These are phyloP conservation scores for Cytauxzoon felis DNA, from an alignment of 169 alveolate genomes.

Conservation along the genomic window DNA sequence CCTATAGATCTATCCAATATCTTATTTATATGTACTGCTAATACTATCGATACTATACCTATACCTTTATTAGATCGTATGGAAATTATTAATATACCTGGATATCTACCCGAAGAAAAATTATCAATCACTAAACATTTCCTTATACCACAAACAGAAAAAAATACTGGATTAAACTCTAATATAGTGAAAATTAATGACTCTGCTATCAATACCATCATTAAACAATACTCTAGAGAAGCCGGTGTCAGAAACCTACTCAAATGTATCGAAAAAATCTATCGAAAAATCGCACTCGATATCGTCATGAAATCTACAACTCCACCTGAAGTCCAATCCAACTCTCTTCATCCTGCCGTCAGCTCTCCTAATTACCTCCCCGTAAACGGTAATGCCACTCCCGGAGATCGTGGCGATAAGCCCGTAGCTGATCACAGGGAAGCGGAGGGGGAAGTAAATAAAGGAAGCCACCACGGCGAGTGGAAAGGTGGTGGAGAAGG, in stretches of 20 bases:
- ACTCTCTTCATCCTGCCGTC: no score
- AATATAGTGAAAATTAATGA: slow-evolving; percentile 49
- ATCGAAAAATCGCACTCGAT: slow-evolving; percentile 82
- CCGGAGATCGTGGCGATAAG: no score
- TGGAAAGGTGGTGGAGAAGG: no score
- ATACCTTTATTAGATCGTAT: slow-evolving; percentile 89
- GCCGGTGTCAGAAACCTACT: slow-evolving; percentile 89
- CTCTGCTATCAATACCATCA: slow-evolving; percentile 63
- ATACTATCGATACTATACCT: slow-evolving; percentile 86
- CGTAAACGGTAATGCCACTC: no score
- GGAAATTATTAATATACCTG: slow-evolving; percentile 89
- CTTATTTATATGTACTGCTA: slow-evolving; percentile 92
- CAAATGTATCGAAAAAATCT: slow-evolving; percentile 78
- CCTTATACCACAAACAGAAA: slow-evolving; percentile 78
- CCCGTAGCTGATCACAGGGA: no score
- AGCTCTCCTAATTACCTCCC: no score
- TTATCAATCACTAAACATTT: slow-evolving; percentile 79
- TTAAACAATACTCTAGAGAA: slow-evolving; percentile 89
- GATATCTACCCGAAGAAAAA: slow-evolving; percentile 87
- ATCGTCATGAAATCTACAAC: slow-evolving; percentile 70
- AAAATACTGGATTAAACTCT: slow-evolving; percentile 71
- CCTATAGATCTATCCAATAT: slow-evolving; percentile 86
- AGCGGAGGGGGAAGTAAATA: no score
- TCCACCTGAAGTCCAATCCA: background rate
- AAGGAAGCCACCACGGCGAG: no score